phyloP scores from a whole-genome alignment of 164 flowering plant genomes.

The Brasenia schreberi region DNA sequence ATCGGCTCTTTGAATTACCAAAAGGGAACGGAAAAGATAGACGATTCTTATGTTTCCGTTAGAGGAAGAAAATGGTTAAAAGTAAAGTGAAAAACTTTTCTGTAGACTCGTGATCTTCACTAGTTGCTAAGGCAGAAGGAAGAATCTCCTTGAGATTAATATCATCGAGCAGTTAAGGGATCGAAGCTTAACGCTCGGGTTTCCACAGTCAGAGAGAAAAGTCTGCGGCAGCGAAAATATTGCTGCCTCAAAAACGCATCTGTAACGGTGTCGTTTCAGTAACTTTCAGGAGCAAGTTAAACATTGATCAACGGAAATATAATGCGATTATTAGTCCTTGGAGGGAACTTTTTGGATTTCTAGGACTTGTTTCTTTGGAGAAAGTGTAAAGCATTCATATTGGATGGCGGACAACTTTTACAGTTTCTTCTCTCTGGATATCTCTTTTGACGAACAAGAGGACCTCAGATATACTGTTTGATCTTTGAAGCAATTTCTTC shows the following conservation, averaged over 20 bases:
- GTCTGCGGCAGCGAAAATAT: neutral
- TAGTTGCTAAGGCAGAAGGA: neutral
- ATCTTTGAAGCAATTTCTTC: neutral
- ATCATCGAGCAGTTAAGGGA: neutral
- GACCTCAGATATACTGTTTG: neutral
- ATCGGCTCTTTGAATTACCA: too few species aligned
- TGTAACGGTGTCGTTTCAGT: neutral
- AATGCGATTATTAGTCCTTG: neutral
- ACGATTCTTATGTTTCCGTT: neutral
- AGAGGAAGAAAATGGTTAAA: neutral
- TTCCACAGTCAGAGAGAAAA: neutral
- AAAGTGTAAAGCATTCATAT: neutral
- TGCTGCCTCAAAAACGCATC: neutral
- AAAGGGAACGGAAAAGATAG: neutral
- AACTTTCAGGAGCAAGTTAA: neutral
- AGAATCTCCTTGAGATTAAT: neutral
- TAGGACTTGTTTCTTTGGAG: neutral
- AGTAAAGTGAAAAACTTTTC: neutral
- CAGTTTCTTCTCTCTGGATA: neutral
- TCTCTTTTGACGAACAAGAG: neutral
- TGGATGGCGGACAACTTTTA: neutral
- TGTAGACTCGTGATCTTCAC: neutral
- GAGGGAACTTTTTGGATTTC: neutral
- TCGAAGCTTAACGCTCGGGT: neutral
- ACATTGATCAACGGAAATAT: neutral